Conservation (phyloP, 2,329 filamentous ascomycete genomes). For the Neonectria magnoliae region DNA sequence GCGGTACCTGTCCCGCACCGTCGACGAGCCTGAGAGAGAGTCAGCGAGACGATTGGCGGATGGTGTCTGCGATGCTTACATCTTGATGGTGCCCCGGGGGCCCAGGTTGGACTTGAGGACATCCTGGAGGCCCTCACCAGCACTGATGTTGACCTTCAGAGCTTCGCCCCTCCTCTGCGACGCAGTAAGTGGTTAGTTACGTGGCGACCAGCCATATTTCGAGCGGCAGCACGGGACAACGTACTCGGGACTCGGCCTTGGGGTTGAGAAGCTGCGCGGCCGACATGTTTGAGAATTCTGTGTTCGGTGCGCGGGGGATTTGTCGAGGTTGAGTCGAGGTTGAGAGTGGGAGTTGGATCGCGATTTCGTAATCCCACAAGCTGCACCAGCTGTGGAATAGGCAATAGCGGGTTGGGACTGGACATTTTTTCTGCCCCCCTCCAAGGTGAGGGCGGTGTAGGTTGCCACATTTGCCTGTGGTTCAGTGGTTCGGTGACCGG, state of each 20-base stretch:
- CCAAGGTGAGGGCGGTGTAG: slow-evolving; percentile 46
- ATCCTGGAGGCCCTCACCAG: slow-evolving; percentile 92
- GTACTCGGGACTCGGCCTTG: slow-evolving; percentile 95
- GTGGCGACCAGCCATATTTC: slow-evolving; percentile 32
- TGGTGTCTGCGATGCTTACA: slow-evolving; percentile 62
- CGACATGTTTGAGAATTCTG: slow-evolving; percentile 72
- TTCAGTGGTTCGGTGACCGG: slow-evolving; percentile 21
- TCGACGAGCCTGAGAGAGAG: slow-evolving; percentile 68
- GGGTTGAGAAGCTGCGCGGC: slow-evolving; percentile 98
- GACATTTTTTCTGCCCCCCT: slow-evolving; percentile 49
- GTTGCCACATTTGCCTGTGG: slow-evolving; percentile 20
- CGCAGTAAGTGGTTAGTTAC: slow-evolving; percentile 42
- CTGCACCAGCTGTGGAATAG: slow-evolving; percentile 43
- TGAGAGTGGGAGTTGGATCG: slow-evolving; percentile 36
- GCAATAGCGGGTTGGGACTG: slow-evolving; percentile 44
- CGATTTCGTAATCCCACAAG: slow-evolving; percentile 46
- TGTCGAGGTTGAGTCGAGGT: slow-evolving; percentile 36
- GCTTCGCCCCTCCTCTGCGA: slow-evolving; percentile 92
- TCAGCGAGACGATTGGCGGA: slow-evolving; percentile 38
- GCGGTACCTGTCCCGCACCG: slow-evolving; percentile 72
- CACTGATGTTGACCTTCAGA: slow-evolving; percentile 94
- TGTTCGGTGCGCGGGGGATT: slow-evolving; percentile 30
- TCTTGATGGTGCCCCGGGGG: slow-evolving; percentile 94
- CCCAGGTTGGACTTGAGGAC: slow-evolving; percentile 97
- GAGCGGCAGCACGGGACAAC: slow-evolving; percentile 50